Evolutionary conservation across 805 yeast species (phyloP).

Genomic region (Ogataea ganodermae): DNA sequence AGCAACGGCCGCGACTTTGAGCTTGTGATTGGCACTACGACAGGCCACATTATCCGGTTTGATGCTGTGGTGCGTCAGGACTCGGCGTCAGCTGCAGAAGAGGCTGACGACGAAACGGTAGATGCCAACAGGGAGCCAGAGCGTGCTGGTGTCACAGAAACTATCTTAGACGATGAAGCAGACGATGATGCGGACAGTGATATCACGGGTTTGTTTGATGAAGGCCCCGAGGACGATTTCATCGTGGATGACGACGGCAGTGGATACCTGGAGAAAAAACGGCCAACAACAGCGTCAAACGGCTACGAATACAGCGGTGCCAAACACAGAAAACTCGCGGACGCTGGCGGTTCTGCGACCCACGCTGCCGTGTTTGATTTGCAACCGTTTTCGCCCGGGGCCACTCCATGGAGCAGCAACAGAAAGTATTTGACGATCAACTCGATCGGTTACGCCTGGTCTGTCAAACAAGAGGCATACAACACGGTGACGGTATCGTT

Average conservation of each 20-base stretch:
- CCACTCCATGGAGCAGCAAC: slow-evolving; percentile 75
- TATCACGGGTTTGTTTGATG: slow-evolving; percentile 36
- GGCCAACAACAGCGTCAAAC: slow-evolving; percentile 8
- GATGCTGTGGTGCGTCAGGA: slow-evolving; percentile 17
- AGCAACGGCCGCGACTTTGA: slow-evolving; percentile 20
- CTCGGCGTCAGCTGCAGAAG: slow-evolving; percentile 4
- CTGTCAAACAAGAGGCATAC: slow-evolving; percentile 61
- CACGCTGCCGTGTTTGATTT: slow-evolving; percentile 35
- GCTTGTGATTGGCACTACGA: slow-evolving; percentile 44
- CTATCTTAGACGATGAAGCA: slow-evolving; percentile 28
- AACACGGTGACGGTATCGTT: slow-evolving; percentile 84
- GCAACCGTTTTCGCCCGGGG: slow-evolving; percentile 80
- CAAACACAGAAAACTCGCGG: slow-evolving; percentile 14
- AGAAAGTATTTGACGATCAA: slow-evolving; percentile 82
- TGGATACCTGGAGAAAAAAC: slow-evolving; percentile 31
- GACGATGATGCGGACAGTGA: slow-evolving; percentile 34
- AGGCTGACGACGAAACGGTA: slow-evolving; percentile 10
- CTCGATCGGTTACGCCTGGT: slow-evolving; percentile 77
- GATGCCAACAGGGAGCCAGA: slow-evolving; percentile 17
- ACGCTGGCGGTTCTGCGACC: slow-evolving; percentile 1
- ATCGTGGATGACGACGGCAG: slow-evolving; percentile 66
- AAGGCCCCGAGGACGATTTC: slow-evolving; percentile 52
- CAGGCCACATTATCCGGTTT: slow-evolving; percentile 41
- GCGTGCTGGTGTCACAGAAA: slow-evolving; percentile 19
- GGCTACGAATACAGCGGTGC: slow-evolving; percentile 1